Conservation (phyloP, 805 yeast species). For the Monosporozyma unispora region DNA sequence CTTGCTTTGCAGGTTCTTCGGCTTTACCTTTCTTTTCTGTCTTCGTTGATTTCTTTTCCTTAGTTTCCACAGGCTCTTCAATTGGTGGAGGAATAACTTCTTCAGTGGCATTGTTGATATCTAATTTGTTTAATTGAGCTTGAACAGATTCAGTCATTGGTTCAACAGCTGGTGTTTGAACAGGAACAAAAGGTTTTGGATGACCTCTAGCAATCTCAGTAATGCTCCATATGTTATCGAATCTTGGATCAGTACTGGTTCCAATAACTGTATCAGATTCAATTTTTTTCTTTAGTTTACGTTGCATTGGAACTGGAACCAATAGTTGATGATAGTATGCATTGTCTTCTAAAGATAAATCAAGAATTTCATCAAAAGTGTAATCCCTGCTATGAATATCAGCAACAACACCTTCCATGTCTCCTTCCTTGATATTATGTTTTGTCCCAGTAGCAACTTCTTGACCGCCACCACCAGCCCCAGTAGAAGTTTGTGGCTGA, state of each 20-base stretch:
- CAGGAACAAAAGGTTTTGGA: neutral
- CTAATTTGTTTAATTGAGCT: neutral
- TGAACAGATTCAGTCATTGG: neutral
- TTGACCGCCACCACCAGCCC: neutral
- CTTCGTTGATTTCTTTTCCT: neutral
- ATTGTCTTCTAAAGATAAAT: conserved; percentile 18
- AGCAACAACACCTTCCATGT: conserved; percentile 5
- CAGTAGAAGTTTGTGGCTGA: neutral
- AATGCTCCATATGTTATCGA: conserved; percentile 2
- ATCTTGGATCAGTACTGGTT: neutral
- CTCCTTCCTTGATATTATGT: neutral
- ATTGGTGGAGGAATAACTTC: neutral
- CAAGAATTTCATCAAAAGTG: conserved; percentile 21
- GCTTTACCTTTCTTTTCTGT: neutral
- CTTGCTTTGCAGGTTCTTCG: neutral
- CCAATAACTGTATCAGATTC: conserved; percentile 4
- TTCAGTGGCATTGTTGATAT: neutral
- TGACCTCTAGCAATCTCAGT: conserved; percentile 3
- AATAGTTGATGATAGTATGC: conserved; percentile 21
- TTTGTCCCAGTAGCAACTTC: neutral
- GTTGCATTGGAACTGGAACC: conserved; percentile 22
- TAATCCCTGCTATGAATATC: conserved; percentile 15
- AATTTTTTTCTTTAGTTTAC: conserved; percentile 9
- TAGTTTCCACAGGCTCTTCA: neutral
- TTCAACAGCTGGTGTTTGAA: neutral